Conservation (phyloP, 2,329 filamentous ascomycete genomes). For the Fusarium chuoi region DNA sequence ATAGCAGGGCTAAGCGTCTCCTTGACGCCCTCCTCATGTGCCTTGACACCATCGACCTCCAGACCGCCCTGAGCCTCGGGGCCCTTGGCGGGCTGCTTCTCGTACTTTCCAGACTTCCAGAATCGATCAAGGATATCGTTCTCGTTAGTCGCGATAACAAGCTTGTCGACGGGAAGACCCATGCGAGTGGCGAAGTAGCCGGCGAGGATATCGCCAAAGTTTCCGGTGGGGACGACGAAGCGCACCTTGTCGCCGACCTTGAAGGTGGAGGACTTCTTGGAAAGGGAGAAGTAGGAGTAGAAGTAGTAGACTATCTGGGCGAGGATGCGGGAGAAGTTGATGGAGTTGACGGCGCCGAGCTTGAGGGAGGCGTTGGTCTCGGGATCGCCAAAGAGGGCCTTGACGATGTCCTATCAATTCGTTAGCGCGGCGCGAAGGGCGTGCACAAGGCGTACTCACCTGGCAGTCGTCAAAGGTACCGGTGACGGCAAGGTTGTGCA, state of each 20-base stretch:
- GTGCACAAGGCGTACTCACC: conserved; percentile 51
- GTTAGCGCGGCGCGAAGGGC: background rate
- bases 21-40: conserved; percentile 80
- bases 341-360: conserved; percentile 93
- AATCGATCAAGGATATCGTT: conserved; percentile 98
- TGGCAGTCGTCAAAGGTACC: conserved; percentile 98
- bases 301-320: conserved; percentile 99
- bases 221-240: conserved; percentile 92
- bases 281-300: conserved; percentile 88
- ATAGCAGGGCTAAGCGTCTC: conserved; percentile 95
- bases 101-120: conserved; percentile 89
- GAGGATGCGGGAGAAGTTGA: conserved; percentile 95
- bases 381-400: conserved; percentile 87
- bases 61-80: conserved; percentile 71
- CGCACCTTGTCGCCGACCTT: conserved; percentile 76
- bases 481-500: conserved; percentile 89
- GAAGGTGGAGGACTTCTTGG: conserved; percentile 67
- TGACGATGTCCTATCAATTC: conserved; percentile 70
- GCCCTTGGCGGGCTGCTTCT: conserved; percentile 78
- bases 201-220: conserved; percentile 92
- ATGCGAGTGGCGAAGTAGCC: conserved; percentile 93
- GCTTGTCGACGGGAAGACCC: conserved; percentile 87
- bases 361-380: conserved; percentile 85
- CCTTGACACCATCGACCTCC: conserved; percentile 68
- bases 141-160: conserved; percentile 94